A percentile compares a stretch with the other conserved stretches of the same genome.
Conservation (phyloP, 345 rosid species). For the Eutrema heterophyllum region DNA sequence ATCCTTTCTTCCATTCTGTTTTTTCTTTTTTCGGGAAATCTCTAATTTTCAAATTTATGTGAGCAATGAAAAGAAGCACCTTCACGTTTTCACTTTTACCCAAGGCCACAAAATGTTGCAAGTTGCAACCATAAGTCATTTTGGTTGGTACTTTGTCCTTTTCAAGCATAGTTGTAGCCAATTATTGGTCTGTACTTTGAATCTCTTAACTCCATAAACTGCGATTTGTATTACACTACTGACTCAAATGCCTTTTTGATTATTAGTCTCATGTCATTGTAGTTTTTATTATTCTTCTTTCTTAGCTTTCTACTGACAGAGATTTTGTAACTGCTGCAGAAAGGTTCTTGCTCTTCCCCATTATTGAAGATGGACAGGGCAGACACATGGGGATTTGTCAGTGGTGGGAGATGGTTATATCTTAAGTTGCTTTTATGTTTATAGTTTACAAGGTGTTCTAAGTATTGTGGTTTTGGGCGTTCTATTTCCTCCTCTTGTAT, state of each 20-base stretch:
- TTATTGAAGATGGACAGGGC: slow-evolving; percentile 66
- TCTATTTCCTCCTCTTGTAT: neutral
- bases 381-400: slow-evolving; percentile 89
- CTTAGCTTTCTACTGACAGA: slow-evolving; percentile 1
- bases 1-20: slow-evolving; percentile 1
- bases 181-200: slow-evolving; percentile 22
- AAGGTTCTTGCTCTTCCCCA: neutral
- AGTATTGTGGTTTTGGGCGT: slow-evolving; percentile 14
- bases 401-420: slow-evolving; percentile 53
- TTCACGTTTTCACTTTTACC: slow-evolving; percentile 27
- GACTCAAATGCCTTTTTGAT: neutral
- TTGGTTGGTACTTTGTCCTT: slow-evolving; percentile 25
- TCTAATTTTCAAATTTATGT: neutral
- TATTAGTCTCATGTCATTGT: neutral
- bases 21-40: neutral
- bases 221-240: neutral
- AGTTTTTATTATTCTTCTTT: neutral
- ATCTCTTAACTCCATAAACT: neutral
- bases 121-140: slow-evolving; percentile 19
- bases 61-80: slow-evolving; percentile 4
- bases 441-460: slow-evolving; percentile 23
- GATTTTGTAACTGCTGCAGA: slow-evolving; percentile 15
- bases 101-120: slow-evolving; percentile 17
- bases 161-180: slow-evolving; percentile 20
- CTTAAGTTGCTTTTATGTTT: slow-evolving; percentile 34